phyloP scores from a whole-genome alignment of 768 basidiomycete species.

The Lyophyllum decastes region DNA sequence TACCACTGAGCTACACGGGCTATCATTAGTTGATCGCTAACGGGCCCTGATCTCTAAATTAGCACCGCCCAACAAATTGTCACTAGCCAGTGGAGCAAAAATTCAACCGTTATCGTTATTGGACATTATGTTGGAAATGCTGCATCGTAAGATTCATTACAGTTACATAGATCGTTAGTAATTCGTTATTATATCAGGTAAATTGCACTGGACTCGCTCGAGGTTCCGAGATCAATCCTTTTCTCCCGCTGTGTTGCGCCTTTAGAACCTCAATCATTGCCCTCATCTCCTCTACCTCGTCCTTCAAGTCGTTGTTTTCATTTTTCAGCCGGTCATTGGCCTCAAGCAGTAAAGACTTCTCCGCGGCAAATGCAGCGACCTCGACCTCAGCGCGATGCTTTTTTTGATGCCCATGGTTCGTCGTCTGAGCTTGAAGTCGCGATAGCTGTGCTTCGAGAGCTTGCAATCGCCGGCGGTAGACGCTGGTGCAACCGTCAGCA shows the following conservation, averaged over 20 bases:
- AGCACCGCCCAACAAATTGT: too few relatives aligned
- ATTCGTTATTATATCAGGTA: conserved; percentile 2
- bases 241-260: conserved; percentile 49
- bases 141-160: background rate
- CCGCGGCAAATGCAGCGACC: conserved; percentile 44
- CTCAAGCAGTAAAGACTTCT: conserved; percentile 46
- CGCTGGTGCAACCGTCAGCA: conserved; percentile 32
- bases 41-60: too few relatives aligned
- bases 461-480: conserved; percentile 60
- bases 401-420: conserved; percentile 35
- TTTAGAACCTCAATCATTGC: conserved; percentile 73
- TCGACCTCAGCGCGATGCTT: conserved; percentile 36
- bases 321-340: conserved; percentile 56
- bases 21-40: background rate
- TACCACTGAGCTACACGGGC: conserved; percentile 62
- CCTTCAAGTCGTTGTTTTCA: conserved; percentile 52
- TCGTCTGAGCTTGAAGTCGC: conserved; percentile 40
- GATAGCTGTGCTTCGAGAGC: conserved; percentile 58
- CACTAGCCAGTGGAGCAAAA: too few relatives aligned
- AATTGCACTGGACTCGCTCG: conserved; percentile 40
- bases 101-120: too few relatives aligned
- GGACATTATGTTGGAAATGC: too few relatives aligned
- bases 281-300: conserved; percentile 58
- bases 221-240: conserved; percentile 45
- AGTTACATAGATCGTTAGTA: background rate